Conservation (phyloP, 176 grass and related monocot species). For the Phragmites australis region DNA sequence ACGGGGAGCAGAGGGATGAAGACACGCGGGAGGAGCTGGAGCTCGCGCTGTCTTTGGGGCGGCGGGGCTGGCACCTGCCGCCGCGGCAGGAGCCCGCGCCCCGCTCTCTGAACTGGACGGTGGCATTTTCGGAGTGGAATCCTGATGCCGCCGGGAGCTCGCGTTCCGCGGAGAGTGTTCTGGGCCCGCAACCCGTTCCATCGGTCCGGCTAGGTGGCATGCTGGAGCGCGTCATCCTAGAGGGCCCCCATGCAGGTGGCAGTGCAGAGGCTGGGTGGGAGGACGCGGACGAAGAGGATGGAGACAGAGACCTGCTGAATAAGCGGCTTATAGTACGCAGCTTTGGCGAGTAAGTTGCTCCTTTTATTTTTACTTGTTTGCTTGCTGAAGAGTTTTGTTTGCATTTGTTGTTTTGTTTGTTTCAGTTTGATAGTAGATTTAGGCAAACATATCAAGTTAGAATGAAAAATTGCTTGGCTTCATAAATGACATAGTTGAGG, state of each 20-base stretch:
- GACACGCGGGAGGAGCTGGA: conserved; percentile 46
- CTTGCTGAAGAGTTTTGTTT: conserved; percentile 3
- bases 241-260: background rate
- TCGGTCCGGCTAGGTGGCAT: conserved; percentile 18
- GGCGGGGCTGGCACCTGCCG: conserved; percentile 42
- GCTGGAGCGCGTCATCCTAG: background rate
- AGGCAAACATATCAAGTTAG: background rate
- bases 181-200: background rate
- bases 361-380: conserved; percentile 22
- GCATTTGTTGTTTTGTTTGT: conserved; percentile 24
- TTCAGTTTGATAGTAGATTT: conserved; percentile 4
- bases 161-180: background rate
- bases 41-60: conserved; percentile 52
- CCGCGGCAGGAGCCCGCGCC: background rate
- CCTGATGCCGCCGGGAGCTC: conserved; percentile 43
- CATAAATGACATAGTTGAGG: background rate
- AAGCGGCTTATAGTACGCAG: conserved; percentile 77
- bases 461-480: background rate
- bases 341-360: conserved; percentile 66
- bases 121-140: conserved; percentile 33
- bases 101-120: conserved; percentile 12
- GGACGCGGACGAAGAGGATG: conserved; percentile 29
- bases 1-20: conserved; percentile 41
- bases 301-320: conserved; percentile 62
- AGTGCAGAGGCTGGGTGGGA: conserved; percentile 2